A percentile compares a stretch with the other conserved stretches of the same genome.
phyloP scores from a whole-genome alignment of 1,284 basidiomycete species.

The Irpex lacteus region DNA sequence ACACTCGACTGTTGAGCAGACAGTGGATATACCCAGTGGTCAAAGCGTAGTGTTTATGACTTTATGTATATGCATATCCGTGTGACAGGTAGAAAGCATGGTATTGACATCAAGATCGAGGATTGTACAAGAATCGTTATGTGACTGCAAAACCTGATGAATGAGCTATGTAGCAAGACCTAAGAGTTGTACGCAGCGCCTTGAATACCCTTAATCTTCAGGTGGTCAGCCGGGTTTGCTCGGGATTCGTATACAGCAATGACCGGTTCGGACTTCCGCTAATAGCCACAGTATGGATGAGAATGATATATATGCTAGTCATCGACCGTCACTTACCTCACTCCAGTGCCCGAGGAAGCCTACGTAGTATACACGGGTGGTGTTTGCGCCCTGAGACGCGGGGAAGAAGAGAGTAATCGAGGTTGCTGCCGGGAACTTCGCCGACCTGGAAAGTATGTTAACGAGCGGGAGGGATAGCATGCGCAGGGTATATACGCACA shows the following conservation, averaged over 20 bases:
- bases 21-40: background rate
- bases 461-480: background rate
- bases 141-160: no score
- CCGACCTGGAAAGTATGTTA: conserved; percentile 44
- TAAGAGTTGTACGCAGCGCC: conserved; percentile 32
- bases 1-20: background rate
- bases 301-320: background rate
- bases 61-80: background rate
- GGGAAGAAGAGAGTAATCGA: conserved; percentile 76
- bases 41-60: background rate
- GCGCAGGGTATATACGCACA: conserved; percentile 16
- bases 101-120: no score
- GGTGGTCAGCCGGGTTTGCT: conserved; percentile 77
- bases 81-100: background rate
- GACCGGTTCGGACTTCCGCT: conserved; percentile 68
- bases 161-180: background rate
- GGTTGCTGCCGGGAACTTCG: conserved; percentile 75
- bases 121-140: no score
- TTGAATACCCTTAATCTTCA: conserved; percentile 73
- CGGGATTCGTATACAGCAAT: conserved; percentile 79
- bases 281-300: background rate
- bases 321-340: conserved; percentile 44
- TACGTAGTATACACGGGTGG: conserved; percentile 67
- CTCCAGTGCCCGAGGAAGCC: conserved; percentile 80
- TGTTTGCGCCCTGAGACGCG: conserved; percentile 69